Base-by-base conservation (phyloP, 805 yeast genomes). In the Alloascoidea hylecoeti region DNA sequence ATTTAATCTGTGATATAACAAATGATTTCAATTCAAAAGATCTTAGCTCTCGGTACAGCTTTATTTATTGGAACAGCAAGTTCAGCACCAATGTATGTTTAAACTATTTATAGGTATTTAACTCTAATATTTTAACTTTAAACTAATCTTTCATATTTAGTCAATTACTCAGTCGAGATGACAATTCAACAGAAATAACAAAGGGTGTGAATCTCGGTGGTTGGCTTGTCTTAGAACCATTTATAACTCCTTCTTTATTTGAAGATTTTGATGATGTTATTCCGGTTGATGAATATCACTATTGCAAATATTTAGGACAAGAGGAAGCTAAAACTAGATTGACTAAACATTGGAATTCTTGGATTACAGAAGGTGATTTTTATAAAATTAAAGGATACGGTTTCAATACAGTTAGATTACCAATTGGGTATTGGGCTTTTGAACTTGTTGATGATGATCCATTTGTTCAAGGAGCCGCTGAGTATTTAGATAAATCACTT, bases 381-480 rank as follows among this genome's bases (percentile, higher is more conserved):
- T 46, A 57, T 37, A 52, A 63, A 38, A 82, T 88, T 39, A 65
- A 66, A 4, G 50, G 48, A 9, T 64, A 63, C 39, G 95, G 95
- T 2, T 64, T 88, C 45, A 89, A 88, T 58, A 64, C 78, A 45
- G 95, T 85, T 15, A 74, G 96, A 50, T 78, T 88, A 42, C 96
- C 97, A 35, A 72, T 88, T 39, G 96, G 96, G 9, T 88, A 88
- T 61, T 89, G 97, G 97, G 95, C 95, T 5, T 84, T 82, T 55
- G 52, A 66, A 36, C 50, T 57, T 4, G 60, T 72, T 35, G 70
- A 63, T 15, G 63, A 63, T 39, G 96, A 88, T 54, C 95, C 96
- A 2, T 88, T 84, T 50, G 92, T 85, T 23, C 74, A 69, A 51
- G 96, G 96, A 19, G 38, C 57, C 61, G 71, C 60, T 41, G 54